Evolutionary conservation across 257 asterid genomes (phyloP), one percentile per base, ranked within the genome.

Genomic region (Capsicum baccatum): DNA sequence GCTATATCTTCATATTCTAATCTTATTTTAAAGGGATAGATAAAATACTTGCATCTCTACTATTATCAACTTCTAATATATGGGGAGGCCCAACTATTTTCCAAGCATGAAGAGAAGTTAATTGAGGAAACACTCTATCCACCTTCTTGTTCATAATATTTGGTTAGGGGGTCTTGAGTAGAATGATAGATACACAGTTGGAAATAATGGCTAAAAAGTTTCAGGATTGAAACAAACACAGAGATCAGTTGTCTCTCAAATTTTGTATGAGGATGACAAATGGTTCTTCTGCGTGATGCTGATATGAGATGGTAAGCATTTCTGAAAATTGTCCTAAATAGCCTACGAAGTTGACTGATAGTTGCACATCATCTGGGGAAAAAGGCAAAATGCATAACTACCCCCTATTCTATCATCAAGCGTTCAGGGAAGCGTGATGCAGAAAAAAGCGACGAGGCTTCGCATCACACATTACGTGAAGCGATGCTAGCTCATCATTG

Each of bases 21-120:
- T 19, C 35, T 1, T 19, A 62, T 19, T 62, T 62, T 9, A 19
- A 19, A 62, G 2, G 13, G 37, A 19, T 62, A 26, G 68, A 19
- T 62, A 62, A 62, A 62, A 62, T 62, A 62, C 3, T 62, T 62
- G 68, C 68, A 62, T 19, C 68, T 19, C 68, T 26, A 62, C 68
- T 62, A 62, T 19, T 19, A 62, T 62, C 33, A 62, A 3, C 19
- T 62, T 62, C 68, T 19, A 62, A 8, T 62, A 62, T 62, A 62
- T 62, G 68, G 33, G 35, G 67, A n/a, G 6, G 68, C 37, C 68
- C 19, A 19, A 39, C 19, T 11, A 9, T 62, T 62, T 62, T 19
- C 14, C 68, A 62, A 62, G 39, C 68, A n/a, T 9, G 9, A 62
- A 62, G 68, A 62, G 68, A 9, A 62, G 6, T 62, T 13, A 62